A percentile compares a stretch with the other conserved stretches of the same genome.
phyloP scores from a whole-genome alignment of 768 basidiomycete species.

The Imleria badia region DNA sequence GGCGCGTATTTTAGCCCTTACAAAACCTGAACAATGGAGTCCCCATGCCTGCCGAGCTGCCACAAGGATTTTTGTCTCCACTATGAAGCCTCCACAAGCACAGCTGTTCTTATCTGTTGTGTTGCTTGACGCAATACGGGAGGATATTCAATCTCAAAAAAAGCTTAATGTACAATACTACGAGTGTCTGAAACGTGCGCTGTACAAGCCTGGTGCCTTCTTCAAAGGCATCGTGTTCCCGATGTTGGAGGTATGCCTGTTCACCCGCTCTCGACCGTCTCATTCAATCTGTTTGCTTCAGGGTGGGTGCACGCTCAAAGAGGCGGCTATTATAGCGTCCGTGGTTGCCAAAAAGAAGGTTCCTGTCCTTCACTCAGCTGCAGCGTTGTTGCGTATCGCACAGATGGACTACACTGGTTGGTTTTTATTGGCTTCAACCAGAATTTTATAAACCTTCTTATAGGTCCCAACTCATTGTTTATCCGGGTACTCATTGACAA shows the following conservation, averaged over 20 bases:
- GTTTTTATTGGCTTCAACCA: constrained; percentile 1
- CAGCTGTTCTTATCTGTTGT: constrained; percentile 92
- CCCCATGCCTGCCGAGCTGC: constrained; percentile 94
- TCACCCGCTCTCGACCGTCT: constrained; percentile 29
- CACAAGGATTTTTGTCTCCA: constrained; percentile 93
- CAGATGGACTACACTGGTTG: constrained; percentile 95
- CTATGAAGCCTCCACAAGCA: constrained; percentile 93
- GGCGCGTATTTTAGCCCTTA: constrained; percentile 93
- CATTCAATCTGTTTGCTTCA: constrained; percentile 24
- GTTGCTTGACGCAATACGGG: constrained; percentile 82
- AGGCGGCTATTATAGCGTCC: constrained; percentile 92
- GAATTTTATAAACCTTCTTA: background rate
- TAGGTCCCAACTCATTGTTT: constrained; percentile 92
- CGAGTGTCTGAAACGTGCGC: constrained; percentile 83
- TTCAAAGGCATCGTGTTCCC: constrained; percentile 99
- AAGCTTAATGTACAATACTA: constrained; percentile 94
- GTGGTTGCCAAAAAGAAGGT: constrained; percentile 88
- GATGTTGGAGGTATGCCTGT: constrained; percentile 73
- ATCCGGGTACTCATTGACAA: constrained; percentile 97
- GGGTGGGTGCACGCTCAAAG: constrained; percentile 87
- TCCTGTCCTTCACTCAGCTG: constrained; percentile 95
- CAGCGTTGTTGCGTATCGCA: constrained; percentile 88
- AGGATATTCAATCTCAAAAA: constrained; percentile 83
- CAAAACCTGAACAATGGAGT: constrained; percentile 91
- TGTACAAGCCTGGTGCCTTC: constrained; percentile 97